Conservation (phyloP, 306 rosid genomes). For the Casuarina cunninghamiana region DNA sequence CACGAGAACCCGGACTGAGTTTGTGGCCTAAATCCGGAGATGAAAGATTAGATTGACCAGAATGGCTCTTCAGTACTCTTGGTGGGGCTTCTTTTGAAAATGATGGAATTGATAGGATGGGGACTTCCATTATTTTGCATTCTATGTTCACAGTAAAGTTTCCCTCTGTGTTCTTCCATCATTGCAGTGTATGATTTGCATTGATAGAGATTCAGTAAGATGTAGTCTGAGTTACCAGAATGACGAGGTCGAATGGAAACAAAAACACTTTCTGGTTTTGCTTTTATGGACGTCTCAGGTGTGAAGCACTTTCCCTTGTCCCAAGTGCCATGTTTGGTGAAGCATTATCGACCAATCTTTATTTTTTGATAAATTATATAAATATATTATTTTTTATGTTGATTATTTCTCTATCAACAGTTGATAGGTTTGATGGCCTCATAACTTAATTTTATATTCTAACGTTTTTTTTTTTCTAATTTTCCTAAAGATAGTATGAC, state of each 20-base stretch:
- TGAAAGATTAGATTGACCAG: neutral
- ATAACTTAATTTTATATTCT: no score
- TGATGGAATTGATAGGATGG: neutral
- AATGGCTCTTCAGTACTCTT: neutral
- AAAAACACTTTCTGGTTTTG: no score
- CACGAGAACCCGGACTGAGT: no score
- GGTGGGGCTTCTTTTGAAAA: neutral
- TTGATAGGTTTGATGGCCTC: no score
- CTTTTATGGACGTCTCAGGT: conserved; percentile 23
- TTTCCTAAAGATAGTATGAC: no score
- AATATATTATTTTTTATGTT: neutral
- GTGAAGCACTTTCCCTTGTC: conserved; percentile 20
- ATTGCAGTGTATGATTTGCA: no score
- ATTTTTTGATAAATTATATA: neutral
- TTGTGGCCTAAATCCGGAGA: neutral
- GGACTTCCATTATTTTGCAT: neutral
- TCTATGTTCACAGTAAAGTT: no score
- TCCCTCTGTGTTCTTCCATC: no score
- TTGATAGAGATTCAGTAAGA: no score
- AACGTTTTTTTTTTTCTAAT: no score
- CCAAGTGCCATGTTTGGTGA: conserved; percentile 4
- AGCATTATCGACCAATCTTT: neutral
- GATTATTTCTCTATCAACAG: neutral
- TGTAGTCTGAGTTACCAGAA: neutral
- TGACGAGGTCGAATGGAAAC: neutral